Evolutionary conservation across 2,329 filamentous ascomycete genomes (phyloP), one percentile per base, ranked within the genome.

Genomic region (Blastomyces gilchristii): DNA sequence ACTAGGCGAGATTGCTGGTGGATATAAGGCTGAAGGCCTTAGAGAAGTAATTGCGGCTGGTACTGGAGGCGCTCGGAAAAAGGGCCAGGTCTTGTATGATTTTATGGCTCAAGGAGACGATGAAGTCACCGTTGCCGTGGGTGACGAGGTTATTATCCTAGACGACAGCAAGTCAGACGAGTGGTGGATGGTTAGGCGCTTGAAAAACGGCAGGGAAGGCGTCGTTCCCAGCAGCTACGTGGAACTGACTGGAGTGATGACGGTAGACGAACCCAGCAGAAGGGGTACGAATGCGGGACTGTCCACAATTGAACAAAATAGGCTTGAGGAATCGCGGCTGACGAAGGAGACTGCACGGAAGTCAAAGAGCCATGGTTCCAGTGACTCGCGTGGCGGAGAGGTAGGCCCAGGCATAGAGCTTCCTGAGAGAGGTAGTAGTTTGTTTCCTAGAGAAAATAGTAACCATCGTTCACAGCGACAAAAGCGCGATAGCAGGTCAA

Each of bases 151-250:
- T 50, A 79, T 96, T 53, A 81, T 99, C 62, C 75, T 97, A 63
- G 93, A 99, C 72, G 91, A 97, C 71, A 85, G 82, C 43, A 94
- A 92, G 77, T 97, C 92, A 66, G 91, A 97, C 64, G 94, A 99
- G 73, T 99, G 94, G 94, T 97, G 94, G 93, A 91, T 94, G 80
- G 91, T 99, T 45, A 85, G 89, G 64, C 85, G 92, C 45, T 72
- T 97, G 66, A 95, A 91, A 78, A 97, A 91, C 73, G 91, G 91
- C 69, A 94, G 91, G 72, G 91, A 97, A 77, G 94, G 94, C 49
- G 94, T 99, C 34, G 92, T 99, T 9, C 94, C 94, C 16, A 94
- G 91, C 79, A 96, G 91, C 76, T 99, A 97, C 71, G 87, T 99
- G 69, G 93, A 99, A 74, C 80, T 96, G 61, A 92, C 86, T 28